Conservation (phyloP, 2,329 filamentous ascomycete genomes). For the Talaromyces sp. region DNA sequence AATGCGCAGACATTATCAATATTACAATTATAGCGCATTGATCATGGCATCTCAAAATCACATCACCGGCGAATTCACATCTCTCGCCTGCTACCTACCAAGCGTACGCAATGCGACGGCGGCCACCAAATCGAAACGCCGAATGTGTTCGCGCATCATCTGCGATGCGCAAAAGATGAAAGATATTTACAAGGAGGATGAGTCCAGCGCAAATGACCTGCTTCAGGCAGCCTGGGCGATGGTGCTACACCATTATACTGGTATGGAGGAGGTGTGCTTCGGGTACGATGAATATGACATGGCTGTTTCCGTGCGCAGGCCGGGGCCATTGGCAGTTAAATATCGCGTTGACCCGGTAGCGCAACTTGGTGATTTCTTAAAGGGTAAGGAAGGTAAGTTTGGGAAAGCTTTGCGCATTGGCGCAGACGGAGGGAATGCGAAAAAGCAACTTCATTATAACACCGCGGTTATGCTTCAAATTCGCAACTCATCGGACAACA, state of each 20-base stretch:
- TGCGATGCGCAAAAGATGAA: constrained; percentile 26
- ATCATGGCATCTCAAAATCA: constrained; percentile 12
- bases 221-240: constrained; percentile 47
- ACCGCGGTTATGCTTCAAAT: constrained; percentile 36
- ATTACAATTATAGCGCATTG: not conserved
- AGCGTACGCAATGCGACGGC: constrained; percentile 30
- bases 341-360: constrained; percentile 31
- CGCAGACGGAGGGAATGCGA: constrained; percentile 18
- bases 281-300: constrained; percentile 37
- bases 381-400: constrained; percentile 19
- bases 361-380: constrained; percentile 24
- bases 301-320: constrained; percentile 21
- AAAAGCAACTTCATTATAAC: constrained; percentile 32
- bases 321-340: constrained; percentile 24
- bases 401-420: constrained; percentile 16
- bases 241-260: constrained; percentile 45
- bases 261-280: constrained; percentile 47
- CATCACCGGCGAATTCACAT: constrained; percentile 26
- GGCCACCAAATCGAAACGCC: constrained; percentile 28
- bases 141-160: constrained; percentile 34
- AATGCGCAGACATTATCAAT: not conserved
- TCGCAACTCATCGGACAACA: constrained; percentile 25
- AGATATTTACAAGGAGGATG: constrained; percentile 9
- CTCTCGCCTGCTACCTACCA: constrained; percentile 35
- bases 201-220: constrained; percentile 17